Conservation (phyloP, 805 yeast species). For the Ogataea thermomethanolica region DNA sequence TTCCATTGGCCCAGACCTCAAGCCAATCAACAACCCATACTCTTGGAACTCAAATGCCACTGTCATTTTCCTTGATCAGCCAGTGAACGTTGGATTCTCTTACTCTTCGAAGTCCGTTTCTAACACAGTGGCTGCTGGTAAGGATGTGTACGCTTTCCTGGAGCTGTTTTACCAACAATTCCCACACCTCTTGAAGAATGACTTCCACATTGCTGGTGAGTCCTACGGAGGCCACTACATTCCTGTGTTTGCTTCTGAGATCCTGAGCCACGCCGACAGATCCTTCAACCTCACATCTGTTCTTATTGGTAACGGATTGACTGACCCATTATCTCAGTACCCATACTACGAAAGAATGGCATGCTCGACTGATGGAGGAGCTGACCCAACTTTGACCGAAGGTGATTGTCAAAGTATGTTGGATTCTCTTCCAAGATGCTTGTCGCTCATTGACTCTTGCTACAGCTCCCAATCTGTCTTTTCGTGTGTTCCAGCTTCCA, state of each 20-base stretch:
- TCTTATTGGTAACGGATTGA: conserved; percentile 89
- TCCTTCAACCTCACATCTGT: conserved; percentile 70
- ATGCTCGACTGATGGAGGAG: conserved; percentile 80
- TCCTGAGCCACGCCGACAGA: conserved; percentile 50
- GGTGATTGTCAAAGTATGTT: conserved; percentile 66
- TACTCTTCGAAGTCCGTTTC: conserved; percentile 63
- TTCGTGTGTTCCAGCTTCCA: conserved; percentile 61
- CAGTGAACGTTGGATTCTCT: conserved; percentile 89
- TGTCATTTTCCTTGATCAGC: conserved; percentile 89
- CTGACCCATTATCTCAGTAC: conserved; percentile 79
- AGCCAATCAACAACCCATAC: conserved; percentile 73
- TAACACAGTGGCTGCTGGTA: conserved; percentile 77
- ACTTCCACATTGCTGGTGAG: conserved; percentile 81
- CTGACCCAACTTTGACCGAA: conserved; percentile 66
- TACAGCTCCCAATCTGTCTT: conserved; percentile 55
- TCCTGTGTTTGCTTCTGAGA: conserved; percentile 62
- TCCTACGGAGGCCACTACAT: conserved; percentile 84
- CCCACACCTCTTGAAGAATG: conserved; percentile 59
- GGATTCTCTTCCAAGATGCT: conserved; percentile 61
- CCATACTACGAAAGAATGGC: conserved; percentile 89
- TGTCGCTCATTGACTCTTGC: conserved; percentile 58
- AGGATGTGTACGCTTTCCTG: conserved; percentile 82
- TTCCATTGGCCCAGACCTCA: conserved; percentile 56
- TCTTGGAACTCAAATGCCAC: conserved; percentile 93
- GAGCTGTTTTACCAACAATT: conserved; percentile 79